Evolutionary conservation across 148 eudicot genomes (phyloP).

Genomic region (Gaultheria prostrata): DNA sequence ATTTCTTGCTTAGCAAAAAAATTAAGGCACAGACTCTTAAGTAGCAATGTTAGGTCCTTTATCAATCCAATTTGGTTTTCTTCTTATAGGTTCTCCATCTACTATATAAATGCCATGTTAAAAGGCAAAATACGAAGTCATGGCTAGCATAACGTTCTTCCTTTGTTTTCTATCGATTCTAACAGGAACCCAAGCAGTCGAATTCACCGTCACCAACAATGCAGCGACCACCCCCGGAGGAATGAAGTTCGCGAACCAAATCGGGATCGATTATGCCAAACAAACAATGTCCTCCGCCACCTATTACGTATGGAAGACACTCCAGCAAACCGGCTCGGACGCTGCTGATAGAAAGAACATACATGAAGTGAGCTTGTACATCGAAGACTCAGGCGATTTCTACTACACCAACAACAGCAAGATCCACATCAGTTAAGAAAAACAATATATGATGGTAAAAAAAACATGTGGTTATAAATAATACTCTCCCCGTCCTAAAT

Average conservation of each 20-base stretch:
- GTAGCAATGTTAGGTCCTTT: too few species aligned
- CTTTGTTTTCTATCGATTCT: not conserved
- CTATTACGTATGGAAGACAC: constrained; percentile 15
- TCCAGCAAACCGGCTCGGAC: constrained; percentile 31
- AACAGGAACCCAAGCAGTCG: constrained; percentile 24
- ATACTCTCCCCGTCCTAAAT: too few species aligned
- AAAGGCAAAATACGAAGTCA: not conserved
- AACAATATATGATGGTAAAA: constrained; percentile 18
- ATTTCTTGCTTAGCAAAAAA: too few species aligned
- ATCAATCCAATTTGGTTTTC: too few species aligned
- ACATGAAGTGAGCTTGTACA: not conserved
- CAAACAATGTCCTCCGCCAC: constrained; percentile 8
- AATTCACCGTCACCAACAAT: constrained; percentile 29
- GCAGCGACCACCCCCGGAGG: constrained; percentile 30
- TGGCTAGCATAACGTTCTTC: not conserved
- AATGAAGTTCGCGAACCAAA: constrained; percentile 21
- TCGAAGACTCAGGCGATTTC: not conserved
- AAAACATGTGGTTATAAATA: too few species aligned
- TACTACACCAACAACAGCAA: not conserved
- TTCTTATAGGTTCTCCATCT: too few species aligned
- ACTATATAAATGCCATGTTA: too few species aligned
- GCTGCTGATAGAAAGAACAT: constrained; percentile 18
- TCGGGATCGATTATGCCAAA: constrained; percentile 24
- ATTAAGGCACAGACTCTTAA: too few species aligned
- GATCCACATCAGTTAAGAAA: constrained; percentile 21